Conservation (phyloP, 2,329 filamentous ascomycete genomes). For the Microcyclospora pomicola region DNA sequence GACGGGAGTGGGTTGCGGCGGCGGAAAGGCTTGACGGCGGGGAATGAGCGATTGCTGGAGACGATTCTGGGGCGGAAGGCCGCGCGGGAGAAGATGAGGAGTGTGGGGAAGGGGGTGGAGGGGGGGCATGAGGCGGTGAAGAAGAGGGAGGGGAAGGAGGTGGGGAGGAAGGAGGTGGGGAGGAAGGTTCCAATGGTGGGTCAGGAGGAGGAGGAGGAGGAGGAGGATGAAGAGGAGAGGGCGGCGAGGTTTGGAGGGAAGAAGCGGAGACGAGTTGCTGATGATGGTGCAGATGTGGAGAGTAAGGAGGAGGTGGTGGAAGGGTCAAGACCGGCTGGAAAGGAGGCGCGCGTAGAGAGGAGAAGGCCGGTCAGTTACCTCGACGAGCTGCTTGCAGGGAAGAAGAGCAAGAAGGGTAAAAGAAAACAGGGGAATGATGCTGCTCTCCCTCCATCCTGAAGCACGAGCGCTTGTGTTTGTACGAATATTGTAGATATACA, state of each 20-base stretch:
- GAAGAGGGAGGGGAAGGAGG: constrained; percentile 7
- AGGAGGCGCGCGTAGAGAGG: constrained; percentile 8
- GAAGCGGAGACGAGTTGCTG: constrained; percentile 4
- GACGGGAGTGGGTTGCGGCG: constrained; percentile 1
- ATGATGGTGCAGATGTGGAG: constrained; percentile 14
- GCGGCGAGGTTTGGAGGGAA: constrained; percentile 10
- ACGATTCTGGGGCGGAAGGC: constrained; percentile 30
- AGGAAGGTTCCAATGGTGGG: constrained; percentile 6
- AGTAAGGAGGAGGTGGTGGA: constrained; percentile 21
- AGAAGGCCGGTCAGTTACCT: constrained; percentile 37
- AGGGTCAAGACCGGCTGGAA: constrained; percentile 9
- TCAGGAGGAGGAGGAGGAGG: constrained; percentile 17
- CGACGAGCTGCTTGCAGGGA: constrained; percentile 38
- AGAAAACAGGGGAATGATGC: constrained; percentile 15
- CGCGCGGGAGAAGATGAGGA: constrained; percentile 17
- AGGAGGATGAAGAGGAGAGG: constrained; percentile 20
- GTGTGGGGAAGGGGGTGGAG: constrained; percentile 6
- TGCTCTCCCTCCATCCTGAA: neutral
- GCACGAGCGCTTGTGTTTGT: too few species aligned
- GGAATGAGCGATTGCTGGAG: constrained; percentile 29
- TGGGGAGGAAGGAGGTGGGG: constrained; percentile 23
- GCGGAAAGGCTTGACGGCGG: too few species aligned
- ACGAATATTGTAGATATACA: neutral
- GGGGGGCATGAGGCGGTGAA: constrained; percentile 2
- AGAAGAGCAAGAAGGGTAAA: constrained; percentile 39